A percentile compares a stretch with the other conserved stretches of the same genome.
phyloP scores from a whole-genome alignment of 805 yeast genomes.

The Yueomyces sp. region DNA sequence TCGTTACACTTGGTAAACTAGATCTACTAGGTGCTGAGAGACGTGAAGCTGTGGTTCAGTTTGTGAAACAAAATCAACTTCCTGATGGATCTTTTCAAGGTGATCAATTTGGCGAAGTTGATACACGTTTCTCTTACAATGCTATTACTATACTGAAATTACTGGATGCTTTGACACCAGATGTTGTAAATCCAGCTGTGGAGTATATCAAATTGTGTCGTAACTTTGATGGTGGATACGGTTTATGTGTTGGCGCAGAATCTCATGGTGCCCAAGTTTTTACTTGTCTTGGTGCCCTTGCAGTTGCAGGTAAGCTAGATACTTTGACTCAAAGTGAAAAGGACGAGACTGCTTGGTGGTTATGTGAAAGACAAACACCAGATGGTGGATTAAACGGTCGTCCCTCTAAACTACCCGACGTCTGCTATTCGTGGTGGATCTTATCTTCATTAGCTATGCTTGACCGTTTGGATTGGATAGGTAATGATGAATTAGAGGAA shows the following conservation, averaged over 20 bases:
- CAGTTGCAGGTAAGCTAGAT: conserved; percentile 50
- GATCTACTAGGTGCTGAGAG: conserved; percentile 26
- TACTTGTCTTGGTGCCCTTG: conserved; percentile 71
- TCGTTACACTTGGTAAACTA: conserved; percentile 51
- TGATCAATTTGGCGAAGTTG: conserved; percentile 84
- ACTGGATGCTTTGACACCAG: conserved; percentile 45
- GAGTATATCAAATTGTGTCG: conserved; percentile 54
- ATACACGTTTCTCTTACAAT: conserved; percentile 79
- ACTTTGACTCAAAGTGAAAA: conserved; percentile 24
- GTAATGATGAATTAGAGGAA: conserved; percentile 39
- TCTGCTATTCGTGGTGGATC: conserved; percentile 99
- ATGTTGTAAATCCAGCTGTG: conserved; percentile 48
- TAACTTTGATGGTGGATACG: conserved; percentile 95
- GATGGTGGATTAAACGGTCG: conserved; percentile 93
- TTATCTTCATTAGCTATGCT: conserved; percentile 60
- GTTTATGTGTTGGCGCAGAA: conserved; percentile 88
- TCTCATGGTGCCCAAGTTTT: conserved; percentile 89
- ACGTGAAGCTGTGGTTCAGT: conserved; percentile 22
- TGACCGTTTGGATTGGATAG: conserved; percentile 64
- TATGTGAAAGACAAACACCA: conserved; percentile 74
- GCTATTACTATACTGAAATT: conserved; percentile 65
- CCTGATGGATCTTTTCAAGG: conserved; percentile 72
- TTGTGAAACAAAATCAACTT: conserved; percentile 27
- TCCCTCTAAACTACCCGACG: conserved; percentile 91
- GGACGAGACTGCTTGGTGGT: conserved; percentile 64